Base-by-base conservation (phyloP, 78 protist genomes). In the Tieghemostelium lacteum region DNA sequence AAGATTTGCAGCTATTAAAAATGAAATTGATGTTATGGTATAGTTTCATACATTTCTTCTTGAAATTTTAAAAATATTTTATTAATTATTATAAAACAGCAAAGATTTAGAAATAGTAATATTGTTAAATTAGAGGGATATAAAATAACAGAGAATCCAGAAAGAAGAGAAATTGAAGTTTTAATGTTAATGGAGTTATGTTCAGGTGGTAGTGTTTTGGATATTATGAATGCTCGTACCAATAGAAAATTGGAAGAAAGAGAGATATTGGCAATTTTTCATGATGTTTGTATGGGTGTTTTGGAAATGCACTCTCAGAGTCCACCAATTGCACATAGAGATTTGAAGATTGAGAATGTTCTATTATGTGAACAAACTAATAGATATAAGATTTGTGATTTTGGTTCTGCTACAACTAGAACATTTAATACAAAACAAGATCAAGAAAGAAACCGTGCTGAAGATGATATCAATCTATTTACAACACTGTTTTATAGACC, bases 401-500 rank as follows among this genome's bases (percentile, higher is more conserved):
- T 94, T 64, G 96, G 96, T 20, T 52, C 75, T 29, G 50, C 93
- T 1, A 94, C 93, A 0, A 74, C 63, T 0, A 74, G 57, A 28
- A 60, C 75, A 10, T 72, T 62, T 54, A 64, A 72, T 57, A 69
- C 92, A 7, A 16, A n/a, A 0, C 31, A 2, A 0, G 94, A 76
- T 24, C 2, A 36, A 1, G 93, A 92, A 7, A n/a, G 92, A 12
- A 24, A 28, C 28, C 8, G 22, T 12, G 95, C 85, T 0, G 94
- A 95, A 54, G 95, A 75, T 28, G 93, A 87, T 26, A 75, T 95
- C 62, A 52, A 60, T 42, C 49, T 64, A 40, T 80, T 65, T 12
- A 95, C 97, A 14, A 95, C 97, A 7, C 45, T 75, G 55, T 57
- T 75, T 33, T 95, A 93, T 65, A 62, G 97, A 12, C 85, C 97